Evolutionary conservation across 2,329 filamentous ascomycete species (phyloP).

Genomic region (Cylindrodendrum hubeiense): DNA sequence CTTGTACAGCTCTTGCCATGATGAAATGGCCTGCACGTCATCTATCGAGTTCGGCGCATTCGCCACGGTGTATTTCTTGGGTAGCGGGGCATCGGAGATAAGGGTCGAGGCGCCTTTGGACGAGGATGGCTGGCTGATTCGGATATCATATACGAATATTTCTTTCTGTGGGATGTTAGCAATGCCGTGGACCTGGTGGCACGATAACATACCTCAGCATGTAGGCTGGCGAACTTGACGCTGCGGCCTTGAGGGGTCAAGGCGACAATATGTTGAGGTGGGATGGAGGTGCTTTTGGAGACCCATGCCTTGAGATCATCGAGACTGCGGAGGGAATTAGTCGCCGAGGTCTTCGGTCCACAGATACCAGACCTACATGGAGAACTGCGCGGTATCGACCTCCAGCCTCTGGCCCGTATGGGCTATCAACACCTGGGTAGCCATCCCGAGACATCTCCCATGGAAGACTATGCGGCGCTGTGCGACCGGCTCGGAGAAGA

Average conservation of each 20-base stretch:
- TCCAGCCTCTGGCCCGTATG: constrained; percentile 90
- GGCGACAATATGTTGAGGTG: constrained; percentile 83
- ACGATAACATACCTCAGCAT: constrained; percentile 75
- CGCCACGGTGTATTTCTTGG: constrained; percentile 68
- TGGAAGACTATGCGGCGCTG: constrained; percentile 45
- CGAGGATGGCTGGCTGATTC: constrained; percentile 72
- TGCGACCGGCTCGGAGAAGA: constrained; percentile 34
- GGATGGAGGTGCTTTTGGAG: constrained; percentile 78
- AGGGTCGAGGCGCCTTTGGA: constrained; percentile 57
- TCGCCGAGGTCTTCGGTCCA: neutral
- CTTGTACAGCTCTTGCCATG: constrained; percentile 92
- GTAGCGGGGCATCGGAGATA: constrained; percentile 63
- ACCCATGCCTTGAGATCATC: constrained; percentile 90
- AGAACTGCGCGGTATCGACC: constrained; percentile 81
- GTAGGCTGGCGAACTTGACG: constrained; percentile 82
- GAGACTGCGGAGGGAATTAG: constrained; percentile 64
- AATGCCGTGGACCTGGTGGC: constrained; percentile 7
- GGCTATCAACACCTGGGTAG: constrained; percentile 90
- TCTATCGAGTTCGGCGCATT: constrained; percentile 85
- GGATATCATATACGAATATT: constrained; percentile 92
- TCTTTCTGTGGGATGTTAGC: constrained; percentile 71
- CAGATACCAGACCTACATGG: constrained; percentile 65
- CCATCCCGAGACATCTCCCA: constrained; percentile 77
- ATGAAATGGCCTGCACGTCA: constrained; percentile 81
- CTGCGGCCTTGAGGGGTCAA: constrained; percentile 88